phyloP scores from a whole-genome alignment of 116 monocot genomes.

The Thalassia testudinum region DNA sequence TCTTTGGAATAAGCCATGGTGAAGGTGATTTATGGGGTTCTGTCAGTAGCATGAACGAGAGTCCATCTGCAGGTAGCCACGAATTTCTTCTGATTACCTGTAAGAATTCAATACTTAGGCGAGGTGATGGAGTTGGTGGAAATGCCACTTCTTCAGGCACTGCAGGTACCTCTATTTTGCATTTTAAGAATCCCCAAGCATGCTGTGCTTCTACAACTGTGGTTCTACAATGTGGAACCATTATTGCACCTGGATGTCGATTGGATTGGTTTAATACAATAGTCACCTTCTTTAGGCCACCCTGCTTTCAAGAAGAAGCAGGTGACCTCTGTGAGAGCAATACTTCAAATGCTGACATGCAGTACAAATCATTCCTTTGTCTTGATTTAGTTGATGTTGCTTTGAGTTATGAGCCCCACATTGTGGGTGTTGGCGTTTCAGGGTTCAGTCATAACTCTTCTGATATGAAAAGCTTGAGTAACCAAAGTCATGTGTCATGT shows the following conservation, averaged over 20 bases:
- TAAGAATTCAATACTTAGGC: constrained; percentile 28
- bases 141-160: constrained; percentile 60
- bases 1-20: constrained; percentile 66
- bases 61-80: constrained; percentile 12
- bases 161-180: constrained; percentile 49
- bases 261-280: constrained; percentile 79
- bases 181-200: constrained; percentile 33
- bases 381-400: constrained; percentile 83
- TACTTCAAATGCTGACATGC: neutral
- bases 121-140: constrained; percentile 76
- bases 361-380: constrained; percentile 33
- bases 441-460: constrained; percentile 6
- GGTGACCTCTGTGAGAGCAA: constrained; percentile 2
- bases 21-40: constrained; percentile 85
- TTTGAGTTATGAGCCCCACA: constrained; percentile 75
- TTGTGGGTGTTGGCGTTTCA: constrained; percentile 4
- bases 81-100: constrained; percentile 72
- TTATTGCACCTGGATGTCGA: constrained; percentile 83
- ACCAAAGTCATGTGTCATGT: constrained; percentile 25
- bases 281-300: constrained; percentile 37
- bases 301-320: constrained; percentile 16
- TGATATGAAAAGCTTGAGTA: constrained; percentile 12
- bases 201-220: constrained; percentile 45
- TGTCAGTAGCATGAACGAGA: constrained; percentile 12
- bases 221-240: constrained; percentile 45